These are phyloP conservation scores for Rhododendron kiyosumense DNA, from an alignment of 148 eudicot genomes.

Conservation along the genomic window DNA sequence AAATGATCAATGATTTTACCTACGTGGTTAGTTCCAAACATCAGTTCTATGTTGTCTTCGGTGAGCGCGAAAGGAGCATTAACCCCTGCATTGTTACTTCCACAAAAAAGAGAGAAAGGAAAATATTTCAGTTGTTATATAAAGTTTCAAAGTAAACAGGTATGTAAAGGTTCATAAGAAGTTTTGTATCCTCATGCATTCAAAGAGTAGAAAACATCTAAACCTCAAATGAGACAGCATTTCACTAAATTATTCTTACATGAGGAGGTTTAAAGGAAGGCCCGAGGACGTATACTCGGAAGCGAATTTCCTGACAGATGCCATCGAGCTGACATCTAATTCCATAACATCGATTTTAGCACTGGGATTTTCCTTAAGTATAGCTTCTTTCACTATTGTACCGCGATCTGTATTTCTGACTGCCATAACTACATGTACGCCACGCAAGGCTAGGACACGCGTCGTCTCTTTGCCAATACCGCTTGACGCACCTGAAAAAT, in stretches of 20 bases:
- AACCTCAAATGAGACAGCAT: neutral
- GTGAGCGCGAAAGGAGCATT: conserved; percentile 78
- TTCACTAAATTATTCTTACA: conserved; percentile 39
- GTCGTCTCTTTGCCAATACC: conserved; percentile 29
- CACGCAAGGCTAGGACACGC: neutral
- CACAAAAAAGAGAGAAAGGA: neutral
- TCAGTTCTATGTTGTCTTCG: conserved; percentile 75
- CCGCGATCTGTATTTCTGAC: conserved; percentile 34
- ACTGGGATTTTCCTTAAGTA: conserved; percentile 49
- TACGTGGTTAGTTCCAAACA: conserved; percentile 84
- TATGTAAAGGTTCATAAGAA: neutral
- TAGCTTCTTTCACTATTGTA: conserved; percentile 46
- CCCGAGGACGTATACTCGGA: conserved; percentile 44
- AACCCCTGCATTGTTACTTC: conserved; percentile 93
- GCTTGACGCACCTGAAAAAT: conserved; percentile 77
- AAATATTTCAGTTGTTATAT: neutral
- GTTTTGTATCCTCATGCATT: neutral
- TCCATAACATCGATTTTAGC: conserved; percentile 87
- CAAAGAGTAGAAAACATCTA: neutral
- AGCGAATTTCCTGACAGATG: conserved; percentile 71
- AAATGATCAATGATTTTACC: conserved; percentile 31
- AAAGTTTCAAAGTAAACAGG: neutral
- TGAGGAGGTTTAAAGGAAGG: conserved; percentile 32
- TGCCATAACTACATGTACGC: neutral
- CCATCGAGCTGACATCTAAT: conserved; percentile 81